A percentile compares a stretch with the other conserved stretches of the same genome.
phyloP scores from a whole-genome alignment of 2,329 filamentous ascomycete genomes.

The Pestalotiopsis sp. region DNA sequence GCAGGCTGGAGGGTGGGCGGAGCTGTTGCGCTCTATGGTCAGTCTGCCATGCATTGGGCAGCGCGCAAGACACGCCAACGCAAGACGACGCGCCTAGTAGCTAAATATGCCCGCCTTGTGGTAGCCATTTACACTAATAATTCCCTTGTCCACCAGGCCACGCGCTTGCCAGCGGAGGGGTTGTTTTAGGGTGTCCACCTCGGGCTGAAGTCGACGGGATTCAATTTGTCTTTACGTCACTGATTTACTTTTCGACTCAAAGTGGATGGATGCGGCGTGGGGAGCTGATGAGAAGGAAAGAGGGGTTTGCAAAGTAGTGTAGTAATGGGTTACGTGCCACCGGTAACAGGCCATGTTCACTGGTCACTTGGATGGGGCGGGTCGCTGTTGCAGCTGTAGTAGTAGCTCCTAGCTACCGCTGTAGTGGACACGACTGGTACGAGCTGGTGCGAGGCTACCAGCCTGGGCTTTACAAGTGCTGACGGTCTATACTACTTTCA shows the following conservation, averaged over 20 bases:
- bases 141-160: slow-evolving; percentile 4
- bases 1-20: background rate
- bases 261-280: slow-evolving; percentile 2
- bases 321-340: background rate
- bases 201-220: background rate
- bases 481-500: too few species aligned
- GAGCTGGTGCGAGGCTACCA: too few species aligned
- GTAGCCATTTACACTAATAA: background rate
- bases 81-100: background rate
- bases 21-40: background rate
- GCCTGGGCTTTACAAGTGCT: too few species aligned
- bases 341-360: background rate
- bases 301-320: background rate
- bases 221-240: background rate
- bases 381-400: background rate
- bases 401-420: too few species aligned
- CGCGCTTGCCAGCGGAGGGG: slow-evolving; percentile 1
- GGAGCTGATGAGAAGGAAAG: background rate
- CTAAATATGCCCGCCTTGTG: background rate
- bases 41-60: background rate
- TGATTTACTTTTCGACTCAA: background rate
- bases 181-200: background rate
- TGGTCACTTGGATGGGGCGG: background rate
- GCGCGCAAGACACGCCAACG: background rate
- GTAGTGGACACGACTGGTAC: too few species aligned